Evolutionary conservation across 768 basidiomycete species (phyloP).

Genomic region (Psilocybe subaeruginosa): DNA sequence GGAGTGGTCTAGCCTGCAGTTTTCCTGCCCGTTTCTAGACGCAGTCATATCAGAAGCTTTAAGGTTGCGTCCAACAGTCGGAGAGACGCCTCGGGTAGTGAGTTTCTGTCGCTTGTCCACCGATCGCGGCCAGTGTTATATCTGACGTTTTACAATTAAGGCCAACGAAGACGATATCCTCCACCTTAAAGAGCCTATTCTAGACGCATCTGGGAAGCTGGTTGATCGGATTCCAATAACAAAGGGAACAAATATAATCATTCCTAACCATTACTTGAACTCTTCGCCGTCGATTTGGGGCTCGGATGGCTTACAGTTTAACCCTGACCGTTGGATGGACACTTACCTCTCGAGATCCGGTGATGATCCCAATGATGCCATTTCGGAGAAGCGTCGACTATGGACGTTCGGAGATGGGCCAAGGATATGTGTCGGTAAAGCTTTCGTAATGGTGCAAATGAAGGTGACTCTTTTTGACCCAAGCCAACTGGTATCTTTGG

Average conservation of each 20-base stretch:
- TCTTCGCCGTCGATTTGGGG: conserved; percentile 45
- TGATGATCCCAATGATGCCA: conserved; percentile 27
- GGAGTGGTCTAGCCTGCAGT: conserved; percentile 41
- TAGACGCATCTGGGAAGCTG: conserved; percentile 26
- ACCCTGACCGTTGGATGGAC: conserved; percentile 43
- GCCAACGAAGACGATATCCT: conserved; percentile 40
- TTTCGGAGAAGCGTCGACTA: conserved; percentile 41
- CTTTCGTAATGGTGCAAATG: conserved; percentile 43
- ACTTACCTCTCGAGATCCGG: conserved; percentile 22
- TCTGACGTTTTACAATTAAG: conserved; percentile 19
- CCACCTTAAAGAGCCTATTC: conserved; percentile 35
- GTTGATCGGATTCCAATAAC: conserved; percentile 36
- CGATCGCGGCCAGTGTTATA: not conserved
- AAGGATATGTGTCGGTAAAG: conserved; percentile 45
- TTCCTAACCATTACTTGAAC: conserved; percentile 45
- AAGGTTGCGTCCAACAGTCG: conserved; percentile 36
- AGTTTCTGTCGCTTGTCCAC: not conserved
- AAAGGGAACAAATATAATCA: conserved; percentile 38
- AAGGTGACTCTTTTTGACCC: conserved; percentile 31
- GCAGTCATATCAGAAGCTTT: conserved; percentile 42
- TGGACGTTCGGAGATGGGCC: conserved; percentile 49
- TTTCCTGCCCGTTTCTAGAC: conserved; percentile 41
- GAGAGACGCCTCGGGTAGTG: conserved; percentile 33
- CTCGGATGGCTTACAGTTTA: conserved; percentile 42
- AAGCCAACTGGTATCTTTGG: too few species aligned